Evolutionary conservation across 176 grass and related monocot genomes (phyloP).

Genomic region (Carex kokanica): DNA sequence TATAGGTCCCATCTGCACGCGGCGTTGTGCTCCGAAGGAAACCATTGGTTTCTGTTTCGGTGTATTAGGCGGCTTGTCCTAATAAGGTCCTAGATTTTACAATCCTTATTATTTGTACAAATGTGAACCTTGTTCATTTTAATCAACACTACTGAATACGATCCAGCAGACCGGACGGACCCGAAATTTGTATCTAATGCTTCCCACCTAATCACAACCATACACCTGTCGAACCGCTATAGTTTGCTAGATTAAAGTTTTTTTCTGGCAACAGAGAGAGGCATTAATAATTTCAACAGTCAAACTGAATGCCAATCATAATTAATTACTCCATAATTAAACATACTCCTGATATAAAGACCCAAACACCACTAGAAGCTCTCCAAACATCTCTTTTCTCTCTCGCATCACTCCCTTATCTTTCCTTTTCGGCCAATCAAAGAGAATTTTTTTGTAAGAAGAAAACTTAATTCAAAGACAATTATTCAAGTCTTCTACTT

Average conservation of each 20-base stretch:
- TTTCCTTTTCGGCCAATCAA: background rate
- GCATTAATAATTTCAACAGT: slow-evolving; percentile 7
- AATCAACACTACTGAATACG: background rate
- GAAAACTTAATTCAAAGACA: background rate
- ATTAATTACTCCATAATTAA: slow-evolving; percentile 7
- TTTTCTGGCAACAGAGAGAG: background rate
- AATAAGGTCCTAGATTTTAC: background rate
- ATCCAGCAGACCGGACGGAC: background rate
- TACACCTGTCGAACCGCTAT: background rate
- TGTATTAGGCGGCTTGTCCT: background rate
- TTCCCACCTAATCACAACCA: slow-evolving; percentile 25
- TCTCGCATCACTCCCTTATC: background rate
- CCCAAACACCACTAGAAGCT: background rate
- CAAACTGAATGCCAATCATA: background rate
- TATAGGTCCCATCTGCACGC: background rate
- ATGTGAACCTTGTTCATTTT: background rate
- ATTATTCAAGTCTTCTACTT: background rate
- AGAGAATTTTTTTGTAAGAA: background rate
- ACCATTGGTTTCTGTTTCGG: background rate
- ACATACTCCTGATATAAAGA: slow-evolving; percentile 19
- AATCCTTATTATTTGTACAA: background rate
- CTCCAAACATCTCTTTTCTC: background rate
- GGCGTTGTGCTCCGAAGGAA: background rate
- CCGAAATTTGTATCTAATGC: background rate
- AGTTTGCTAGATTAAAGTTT: background rate